Evolutionary conservation across 108 stramenopile species (phyloP), one percentile per base, ranked within the genome.

Genomic region (Nannochloropsis gaditana): DNA sequence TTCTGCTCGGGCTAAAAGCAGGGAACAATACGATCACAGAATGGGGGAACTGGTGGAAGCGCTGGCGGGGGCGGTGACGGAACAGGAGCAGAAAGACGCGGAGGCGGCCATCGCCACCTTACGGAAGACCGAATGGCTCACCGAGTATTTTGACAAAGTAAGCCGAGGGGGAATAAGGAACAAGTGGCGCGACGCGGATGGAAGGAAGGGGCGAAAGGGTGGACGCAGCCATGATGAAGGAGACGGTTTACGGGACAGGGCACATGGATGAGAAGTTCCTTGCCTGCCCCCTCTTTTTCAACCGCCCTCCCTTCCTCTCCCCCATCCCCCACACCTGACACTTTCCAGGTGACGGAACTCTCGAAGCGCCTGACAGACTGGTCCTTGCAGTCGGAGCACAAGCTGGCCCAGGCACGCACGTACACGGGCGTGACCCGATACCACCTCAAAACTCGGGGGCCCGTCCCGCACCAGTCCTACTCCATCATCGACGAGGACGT

Each of bases 1-100:
- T 41, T 86, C 86, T 42, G 88, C 88, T 15, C 3, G 88, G 21
- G 42, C 85, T n/a, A 84, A 31, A 17, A 59, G 21, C 31, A 79
- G 42, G 41, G 88, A 21, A 15, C 44, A 84, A 11, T 83, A 43
- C 9, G 86, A 83, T 9, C 17, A 9, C 44, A 80, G 43, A 43
- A 43, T 87, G 9, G 43, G 17, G 6, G 83, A 42, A 17, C 41
- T 79, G 45, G 43, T 21, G 85, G 19, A 73, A n/a, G 59, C 59
- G 59, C 59, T 73, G 6, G 59, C 19, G 59, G 59, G n/a, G 3
- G 59, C 42, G 79, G 84, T 41, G 47, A 50, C 42, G 21, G 59
- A 43, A 17, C 11, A 43, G 43, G 43, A 82, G 80, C 11, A 15
- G 21, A 17, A 80, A 17, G 21, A 21, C 19, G 73, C 50, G 15